These are phyloP conservation scores for Hortiboletus campestris DNA, from an alignment of 768 basidiomycete species.

Conservation along the genomic window DNA sequence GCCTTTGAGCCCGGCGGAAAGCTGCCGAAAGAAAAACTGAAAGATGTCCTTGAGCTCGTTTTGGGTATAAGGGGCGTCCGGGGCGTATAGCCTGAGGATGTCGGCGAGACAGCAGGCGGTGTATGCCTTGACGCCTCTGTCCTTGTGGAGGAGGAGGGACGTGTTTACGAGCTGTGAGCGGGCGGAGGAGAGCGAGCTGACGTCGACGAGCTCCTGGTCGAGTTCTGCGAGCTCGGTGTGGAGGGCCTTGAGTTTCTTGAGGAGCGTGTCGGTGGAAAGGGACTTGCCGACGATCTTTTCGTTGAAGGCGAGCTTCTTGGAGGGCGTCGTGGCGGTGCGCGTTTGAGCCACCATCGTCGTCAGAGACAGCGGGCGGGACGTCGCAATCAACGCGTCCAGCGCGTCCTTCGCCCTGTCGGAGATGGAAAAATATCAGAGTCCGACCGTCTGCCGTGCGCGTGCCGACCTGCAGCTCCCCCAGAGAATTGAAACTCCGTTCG, in stretches of 20 bases:
- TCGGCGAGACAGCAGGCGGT: constrained; percentile 94
- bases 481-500: too few relatives aligned
- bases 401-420: background rate
- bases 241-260: constrained; percentile 83
- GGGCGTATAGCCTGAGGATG: constrained; percentile 89
- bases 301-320: constrained; percentile 69
- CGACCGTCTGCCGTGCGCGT: too few relatives aligned
- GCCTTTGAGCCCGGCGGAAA: constrained; percentile 69
- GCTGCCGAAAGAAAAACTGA: constrained; percentile 91
- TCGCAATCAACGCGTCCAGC: constrained; percentile 15
- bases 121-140: constrained; percentile 93
- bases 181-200: constrained; percentile 61
- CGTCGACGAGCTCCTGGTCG: constrained; percentile 87
- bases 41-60: constrained; percentile 93
- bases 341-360: constrained; percentile 72
- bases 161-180: constrained; percentile 78
- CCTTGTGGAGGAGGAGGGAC: constrained; percentile 88
- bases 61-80: constrained; percentile 93
- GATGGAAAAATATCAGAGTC: too few relatives aligned
- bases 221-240: constrained; percentile 74
- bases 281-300: constrained; percentile 81
- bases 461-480: too few relatives aligned
- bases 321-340: constrained; percentile 51
- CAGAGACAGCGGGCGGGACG: background rate
- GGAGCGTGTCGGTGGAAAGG: constrained; percentile 73